phyloP scores from a whole-genome alignment of 768 basidiomycete genomes.

The Symmetrospora coprosmae region DNA sequence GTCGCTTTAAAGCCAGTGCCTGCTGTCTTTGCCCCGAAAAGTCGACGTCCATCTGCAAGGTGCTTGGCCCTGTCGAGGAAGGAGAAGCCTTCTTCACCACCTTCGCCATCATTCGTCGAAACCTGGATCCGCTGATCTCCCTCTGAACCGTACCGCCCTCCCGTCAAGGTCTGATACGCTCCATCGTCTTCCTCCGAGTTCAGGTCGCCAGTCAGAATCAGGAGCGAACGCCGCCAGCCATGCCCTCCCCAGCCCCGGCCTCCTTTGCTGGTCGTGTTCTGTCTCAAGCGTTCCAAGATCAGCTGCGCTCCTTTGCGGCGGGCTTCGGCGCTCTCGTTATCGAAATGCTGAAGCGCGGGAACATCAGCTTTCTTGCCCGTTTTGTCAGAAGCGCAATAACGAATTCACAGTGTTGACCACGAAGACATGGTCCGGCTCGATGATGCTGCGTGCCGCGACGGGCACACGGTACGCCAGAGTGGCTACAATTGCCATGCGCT shows the following conservation, averaged over 20 bases:
- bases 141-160: background rate
- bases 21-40: slow-evolving; percentile 27
- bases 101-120: background rate
- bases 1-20: slow-evolving; percentile 26
- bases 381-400: slow-evolving; percentile 34
- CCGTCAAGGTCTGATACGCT: slow-evolving; percentile 36
- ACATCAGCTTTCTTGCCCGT: background rate
- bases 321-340: slow-evolving; percentile 34
- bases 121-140: too few relatives aligned
- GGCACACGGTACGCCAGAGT: too few relatives aligned
- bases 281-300: slow-evolving; percentile 30
- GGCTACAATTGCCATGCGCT: slow-evolving; percentile 33
- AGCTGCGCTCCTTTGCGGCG: slow-evolving; percentile 34
- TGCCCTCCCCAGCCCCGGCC: slow-evolving; percentile 14
- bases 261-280: slow-evolving; percentile 23
- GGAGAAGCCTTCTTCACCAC: background rate
- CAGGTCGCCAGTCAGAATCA: slow-evolving; percentile 36
- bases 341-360: slow-evolving; percentile 32
- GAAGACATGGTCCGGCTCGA: too few relatives aligned
- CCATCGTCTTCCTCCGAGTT: slow-evolving; percentile 36
- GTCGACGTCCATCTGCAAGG: background rate
- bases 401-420: too few relatives aligned
- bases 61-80: background rate
- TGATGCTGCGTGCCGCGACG: too few relatives aligned
- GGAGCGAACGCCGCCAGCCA: slow-evolving; percentile 20